Conservation (phyloP, 108 stramenopile genomes). For the Stephanodiscus triporus region DNA sequence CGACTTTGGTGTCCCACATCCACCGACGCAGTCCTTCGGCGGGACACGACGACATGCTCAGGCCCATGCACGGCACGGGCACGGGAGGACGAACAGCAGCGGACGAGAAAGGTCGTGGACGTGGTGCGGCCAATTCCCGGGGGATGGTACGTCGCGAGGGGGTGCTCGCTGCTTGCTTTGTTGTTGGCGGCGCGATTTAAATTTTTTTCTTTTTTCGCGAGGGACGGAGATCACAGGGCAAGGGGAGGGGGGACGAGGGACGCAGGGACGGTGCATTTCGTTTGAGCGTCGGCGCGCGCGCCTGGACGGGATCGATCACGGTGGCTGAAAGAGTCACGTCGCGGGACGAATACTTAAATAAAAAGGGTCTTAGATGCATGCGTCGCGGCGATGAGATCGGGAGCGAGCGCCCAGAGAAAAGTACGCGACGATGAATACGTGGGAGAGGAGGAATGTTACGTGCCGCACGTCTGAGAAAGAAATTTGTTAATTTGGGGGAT, state of each 20-base stretch:
- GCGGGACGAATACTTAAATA: too few relatives aligned
- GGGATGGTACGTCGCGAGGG: conserved; percentile 13
- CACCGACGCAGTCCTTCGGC: conserved; percentile 13
- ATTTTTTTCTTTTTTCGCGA: not conserved
- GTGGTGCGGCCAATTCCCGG: conserved; percentile 36
- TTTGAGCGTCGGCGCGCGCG: too few relatives aligned
- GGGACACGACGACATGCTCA: conserved; percentile 42
- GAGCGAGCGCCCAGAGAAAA: conserved; percentile 32
- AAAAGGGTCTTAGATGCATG: not conserved
- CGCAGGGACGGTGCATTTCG: too few relatives aligned
- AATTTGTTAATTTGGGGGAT: too few relatives aligned
- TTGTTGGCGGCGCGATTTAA: too few relatives aligned
- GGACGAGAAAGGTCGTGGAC: conserved; percentile 31
- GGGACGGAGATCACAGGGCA: too few relatives aligned
- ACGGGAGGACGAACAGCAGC: conserved; percentile 35
- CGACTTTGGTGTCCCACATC: conserved; percentile 54
- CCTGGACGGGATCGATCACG: too few relatives aligned
- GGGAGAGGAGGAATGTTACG: conserved; percentile 42
- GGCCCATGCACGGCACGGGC: conserved; percentile 45
- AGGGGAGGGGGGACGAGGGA: too few relatives aligned
- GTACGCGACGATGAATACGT: conserved; percentile 27
- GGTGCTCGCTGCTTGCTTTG: too few relatives aligned
- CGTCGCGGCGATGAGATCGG: not conserved
- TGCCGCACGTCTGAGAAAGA: conserved; percentile 35
- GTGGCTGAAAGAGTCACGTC: too few relatives aligned